These are phyloP conservation scores for Gossypium davidsonii DNA, from an alignment of 441 rosid genomes.

Conservation along the genomic window DNA sequence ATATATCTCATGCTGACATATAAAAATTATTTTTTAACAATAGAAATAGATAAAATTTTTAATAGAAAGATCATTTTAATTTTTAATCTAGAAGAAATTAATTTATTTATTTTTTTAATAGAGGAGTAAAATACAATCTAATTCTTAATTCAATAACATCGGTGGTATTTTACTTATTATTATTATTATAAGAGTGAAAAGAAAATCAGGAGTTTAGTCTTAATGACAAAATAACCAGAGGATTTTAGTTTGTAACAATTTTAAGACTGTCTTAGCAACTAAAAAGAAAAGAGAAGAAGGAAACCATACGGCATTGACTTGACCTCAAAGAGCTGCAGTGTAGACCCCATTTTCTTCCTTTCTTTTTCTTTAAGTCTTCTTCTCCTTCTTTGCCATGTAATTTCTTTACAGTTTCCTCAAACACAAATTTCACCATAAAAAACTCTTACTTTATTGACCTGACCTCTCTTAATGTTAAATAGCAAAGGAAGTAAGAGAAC, in stretches of 20 bases:
- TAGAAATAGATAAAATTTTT: too few species aligned
- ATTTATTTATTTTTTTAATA: fast-evolving
- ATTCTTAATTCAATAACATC: fast-evolving
- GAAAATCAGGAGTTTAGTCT: not conserved
- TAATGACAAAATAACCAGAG: not conserved
- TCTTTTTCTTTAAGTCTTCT: not conserved
- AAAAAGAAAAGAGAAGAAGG: not conserved
- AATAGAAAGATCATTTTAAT: too few species aligned
- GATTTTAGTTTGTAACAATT: not conserved
- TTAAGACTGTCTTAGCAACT: not conserved
- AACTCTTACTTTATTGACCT: not conserved
- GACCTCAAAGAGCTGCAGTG: not conserved
- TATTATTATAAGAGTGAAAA: not conserved
- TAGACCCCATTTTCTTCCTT: not conserved
- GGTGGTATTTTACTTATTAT: not conserved
- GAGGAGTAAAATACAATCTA: fast-evolving
- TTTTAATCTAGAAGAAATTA: too few species aligned
- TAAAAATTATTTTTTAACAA: too few species aligned
- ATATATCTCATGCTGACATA: too few species aligned
- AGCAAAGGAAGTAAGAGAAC: not conserved
- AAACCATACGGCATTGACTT: slow-evolving; percentile 2
- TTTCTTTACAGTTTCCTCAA: not conserved
- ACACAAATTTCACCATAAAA: not conserved
- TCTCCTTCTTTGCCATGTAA: not conserved
- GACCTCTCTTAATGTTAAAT: not conserved